Conservation (phyloP, 768 basidiomycete species). For the Lentinula raphanica region DNA sequence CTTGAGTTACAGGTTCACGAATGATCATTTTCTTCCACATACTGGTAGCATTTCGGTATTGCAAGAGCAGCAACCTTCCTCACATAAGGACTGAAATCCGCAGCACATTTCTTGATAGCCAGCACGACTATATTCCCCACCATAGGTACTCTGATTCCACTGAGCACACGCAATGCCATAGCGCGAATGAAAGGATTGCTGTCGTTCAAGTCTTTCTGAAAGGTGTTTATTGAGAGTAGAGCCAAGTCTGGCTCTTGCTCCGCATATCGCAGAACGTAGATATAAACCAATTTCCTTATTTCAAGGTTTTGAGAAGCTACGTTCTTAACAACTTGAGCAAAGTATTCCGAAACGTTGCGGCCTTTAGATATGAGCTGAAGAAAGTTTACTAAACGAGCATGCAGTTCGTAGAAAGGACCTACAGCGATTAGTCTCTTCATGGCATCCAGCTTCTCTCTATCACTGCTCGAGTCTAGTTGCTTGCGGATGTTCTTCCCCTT, state of each 20-base stretch:
- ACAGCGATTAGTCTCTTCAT: constrained; percentile 95
- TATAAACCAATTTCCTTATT: constrained; percentile 95
- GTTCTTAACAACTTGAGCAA: constrained; percentile 95
- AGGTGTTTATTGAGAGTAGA: constrained; percentile 94
- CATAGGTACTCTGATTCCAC: constrained; percentile 86
- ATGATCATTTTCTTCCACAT: constrained; percentile 10
- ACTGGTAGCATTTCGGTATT: constrained; percentile 80
- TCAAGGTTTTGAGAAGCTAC: constrained; percentile 91
- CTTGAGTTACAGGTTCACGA: background rate
- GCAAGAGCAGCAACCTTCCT: constrained; percentile 90
- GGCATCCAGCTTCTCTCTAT: constrained; percentile 88
- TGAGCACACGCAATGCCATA: constrained; percentile 91
- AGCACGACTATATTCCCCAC: constrained; percentile 81
- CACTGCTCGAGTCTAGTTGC: constrained; percentile 84
- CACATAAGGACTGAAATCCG: constrained; percentile 91
- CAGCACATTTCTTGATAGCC: constrained; percentile 88
- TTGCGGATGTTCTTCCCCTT: constrained; percentile 76
- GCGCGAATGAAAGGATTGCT: constrained; percentile 90
- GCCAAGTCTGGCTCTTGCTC: constrained; percentile 92
- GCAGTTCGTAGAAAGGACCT: constrained; percentile 27
- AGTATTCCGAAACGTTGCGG: constrained; percentile 87
- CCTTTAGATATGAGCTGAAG: constrained; percentile 88
- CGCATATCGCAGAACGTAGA: constrained; percentile 93
- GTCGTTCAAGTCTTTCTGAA: constrained; percentile 94
- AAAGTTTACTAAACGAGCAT: background rate